A percentile compares a stretch with the other conserved stretches of the same genome.
Evolutionary conservation across 2,329 filamentous ascomycete species (phyloP).

Genomic region (Ambrosiella beaveri): DNA sequence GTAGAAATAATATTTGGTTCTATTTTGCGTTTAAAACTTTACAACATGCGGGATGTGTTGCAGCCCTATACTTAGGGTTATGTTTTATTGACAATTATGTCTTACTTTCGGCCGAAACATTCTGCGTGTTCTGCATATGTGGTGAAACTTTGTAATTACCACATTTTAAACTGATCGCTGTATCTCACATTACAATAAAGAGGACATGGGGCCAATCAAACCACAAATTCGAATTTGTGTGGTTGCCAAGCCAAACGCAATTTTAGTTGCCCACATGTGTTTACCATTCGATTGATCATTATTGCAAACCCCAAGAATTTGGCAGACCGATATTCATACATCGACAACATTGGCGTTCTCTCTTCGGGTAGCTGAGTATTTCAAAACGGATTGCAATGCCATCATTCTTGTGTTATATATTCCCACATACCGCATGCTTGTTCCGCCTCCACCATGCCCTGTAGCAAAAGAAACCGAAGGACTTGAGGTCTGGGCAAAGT

Average conservation of each 20-base stretch:
- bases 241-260: neutral
- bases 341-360: neutral
- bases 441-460: neutral
- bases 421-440: neutral
- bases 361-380: neutral
- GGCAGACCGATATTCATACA: neutral
- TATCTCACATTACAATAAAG: neutral
- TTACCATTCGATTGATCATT: neutral
- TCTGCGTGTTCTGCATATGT: neutral
- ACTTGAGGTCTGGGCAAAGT: neutral
- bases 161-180: neutral
- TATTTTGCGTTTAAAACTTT: too few relatives aligned
- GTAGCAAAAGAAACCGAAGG: neutral
- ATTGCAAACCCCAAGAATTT: neutral
- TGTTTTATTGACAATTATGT: neutral
- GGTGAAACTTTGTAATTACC: constrained; percentile 2
- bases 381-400: too few relatives aligned
- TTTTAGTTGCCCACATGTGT: neutral
- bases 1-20: too few relatives aligned
- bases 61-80: neutral
- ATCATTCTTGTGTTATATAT: too few relatives aligned
- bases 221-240: neutral
- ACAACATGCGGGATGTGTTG: neutral
- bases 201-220: neutral
- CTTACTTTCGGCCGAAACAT: too few relatives aligned